phyloP scores from a whole-genome alignment of 768 basidiomycete species.

The Boletus rex-veris region DNA sequence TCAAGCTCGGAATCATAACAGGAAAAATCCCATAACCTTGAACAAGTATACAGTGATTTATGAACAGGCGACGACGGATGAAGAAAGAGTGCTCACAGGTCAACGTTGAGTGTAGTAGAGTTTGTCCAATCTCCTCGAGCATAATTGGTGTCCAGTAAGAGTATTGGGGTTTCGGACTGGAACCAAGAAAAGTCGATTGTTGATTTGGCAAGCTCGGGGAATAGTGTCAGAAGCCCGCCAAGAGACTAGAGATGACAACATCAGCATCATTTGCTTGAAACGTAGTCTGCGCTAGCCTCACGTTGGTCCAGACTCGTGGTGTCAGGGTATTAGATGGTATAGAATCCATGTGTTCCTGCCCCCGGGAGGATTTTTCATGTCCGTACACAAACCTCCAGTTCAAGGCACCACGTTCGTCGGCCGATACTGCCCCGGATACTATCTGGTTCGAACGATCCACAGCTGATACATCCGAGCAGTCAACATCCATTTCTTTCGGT shows the following conservation, averaged over 20 bases:
- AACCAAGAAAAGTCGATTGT: conserved; percentile 21
- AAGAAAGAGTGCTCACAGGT: conserved; percentile 17
- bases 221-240: conserved; percentile 16
- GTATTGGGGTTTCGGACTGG: conserved; percentile 27
- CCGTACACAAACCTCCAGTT: conserved; percentile 22
- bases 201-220: conserved; percentile 24
- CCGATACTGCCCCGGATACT: not conserved
- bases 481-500: not conserved
- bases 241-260: conserved; percentile 27
- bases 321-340: not conserved
- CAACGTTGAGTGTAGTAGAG: conserved; percentile 16
- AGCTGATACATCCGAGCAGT: not conserved
- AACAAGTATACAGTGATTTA: not conserved
- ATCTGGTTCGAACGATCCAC: not conserved
- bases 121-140: conserved; percentile 16
- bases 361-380: not conserved
- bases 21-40: conserved; percentile 25
- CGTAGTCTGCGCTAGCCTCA: conserved; percentile 11
- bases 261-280: not conserved
- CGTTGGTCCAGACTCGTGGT: conserved; percentile 30
- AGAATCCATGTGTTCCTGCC: not conserved
- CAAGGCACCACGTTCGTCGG: not conserved
- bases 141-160: conserved; percentile 17
- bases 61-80: not conserved
- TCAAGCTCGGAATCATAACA: conserved; percentile 23